A percentile compares a stretch with the other conserved stretches of the same genome.
phyloP scores from a whole-genome alignment of 1,139 yeast species.

The Pichia sp. region DNA sequence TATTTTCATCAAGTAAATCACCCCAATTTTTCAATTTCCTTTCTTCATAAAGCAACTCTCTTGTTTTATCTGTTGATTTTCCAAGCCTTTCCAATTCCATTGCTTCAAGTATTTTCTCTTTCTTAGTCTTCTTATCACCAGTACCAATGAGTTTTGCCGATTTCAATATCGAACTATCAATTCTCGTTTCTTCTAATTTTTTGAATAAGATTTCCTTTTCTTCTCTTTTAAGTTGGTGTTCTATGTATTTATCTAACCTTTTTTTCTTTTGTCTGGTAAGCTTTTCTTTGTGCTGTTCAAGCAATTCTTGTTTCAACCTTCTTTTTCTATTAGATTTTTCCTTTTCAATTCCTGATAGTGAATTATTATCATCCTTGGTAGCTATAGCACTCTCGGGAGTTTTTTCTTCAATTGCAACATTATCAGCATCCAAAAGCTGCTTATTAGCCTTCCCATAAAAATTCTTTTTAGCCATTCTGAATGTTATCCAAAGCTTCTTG shows the following conservation, averaged over 20 bases:
- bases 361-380: too few species aligned
- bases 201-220: constrained; percentile 75
- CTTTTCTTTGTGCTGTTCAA: constrained; percentile 57
- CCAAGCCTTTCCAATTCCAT: constrained; percentile 69
- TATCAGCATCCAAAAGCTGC: neutral
- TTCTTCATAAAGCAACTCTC: constrained; percentile 63
- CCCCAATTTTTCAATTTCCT: constrained; percentile 62
- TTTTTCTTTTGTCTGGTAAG: constrained; percentile 71
- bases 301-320: constrained; percentile 51
- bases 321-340: constrained; percentile 65
- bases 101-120: constrained; percentile 71
- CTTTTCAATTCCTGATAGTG: constrained; percentile 30
- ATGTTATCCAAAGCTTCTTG: neutral
- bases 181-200: constrained; percentile 63
- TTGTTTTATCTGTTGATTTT: constrained; percentile 57
- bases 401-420: neutral
- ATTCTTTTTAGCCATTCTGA: constrained; percentile 12
- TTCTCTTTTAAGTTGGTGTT: constrained; percentile 83
- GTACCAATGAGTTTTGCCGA: constrained; percentile 75
- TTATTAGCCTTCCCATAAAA: constrained; percentile 19
- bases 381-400: neutral
- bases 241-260: constrained; percentile 69
- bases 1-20: constrained; percentile 31
- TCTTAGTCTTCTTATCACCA: constrained; percentile 62
- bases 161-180: constrained; percentile 63